A percentile compares a stretch with the other conserved stretches of the same genome.
Evolutionary conservation across 2,329 filamentous ascomycete species (phyloP).

Genomic region (Penicillium sp.): DNA sequence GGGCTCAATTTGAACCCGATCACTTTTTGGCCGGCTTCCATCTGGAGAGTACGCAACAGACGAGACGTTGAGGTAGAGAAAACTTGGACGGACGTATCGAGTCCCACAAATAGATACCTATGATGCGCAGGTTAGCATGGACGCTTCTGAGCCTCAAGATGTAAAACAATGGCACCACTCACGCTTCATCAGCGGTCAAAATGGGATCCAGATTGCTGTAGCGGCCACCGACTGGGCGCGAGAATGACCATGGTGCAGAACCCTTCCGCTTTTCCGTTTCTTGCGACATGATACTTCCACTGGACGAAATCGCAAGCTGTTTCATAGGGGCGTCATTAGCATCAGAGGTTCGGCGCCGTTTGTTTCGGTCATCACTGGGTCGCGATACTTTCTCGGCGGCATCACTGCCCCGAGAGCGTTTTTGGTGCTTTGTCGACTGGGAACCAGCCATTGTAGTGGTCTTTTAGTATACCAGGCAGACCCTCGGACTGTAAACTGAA

Average conservation of each 20-base stretch:
- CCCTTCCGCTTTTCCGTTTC: slow-evolving; percentile 14
- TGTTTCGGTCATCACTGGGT: slow-evolving; percentile 26
- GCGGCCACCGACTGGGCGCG: slow-evolving; percentile 53
- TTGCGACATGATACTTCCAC: slow-evolving; percentile 7
- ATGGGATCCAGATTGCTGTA: slow-evolving; percentile 57
- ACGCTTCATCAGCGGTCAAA: slow-evolving; percentile 58
- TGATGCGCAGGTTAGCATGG: not conserved
- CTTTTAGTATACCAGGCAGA: not conserved
- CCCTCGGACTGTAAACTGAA: not conserved
- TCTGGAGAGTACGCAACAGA: slow-evolving; percentile 67
- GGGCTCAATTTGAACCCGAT: slow-evolving; percentile 54
- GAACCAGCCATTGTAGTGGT: slow-evolving; percentile 19
- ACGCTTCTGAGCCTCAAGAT: not conserved
- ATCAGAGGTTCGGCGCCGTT: slow-evolving; percentile 32
- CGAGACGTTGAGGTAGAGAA: slow-evolving; percentile 81
- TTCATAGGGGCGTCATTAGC: slow-evolving; percentile 22
- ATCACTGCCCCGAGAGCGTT: slow-evolving; percentile 33
- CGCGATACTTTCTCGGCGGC: slow-evolving; percentile 22
- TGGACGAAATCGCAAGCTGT: slow-evolving; percentile 22
- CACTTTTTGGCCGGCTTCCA: slow-evolving; percentile 49
- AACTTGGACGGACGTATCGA: slow-evolving; percentile 72
- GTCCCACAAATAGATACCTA: slow-evolving; percentile 72
- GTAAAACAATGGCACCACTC: slow-evolving; percentile 19
- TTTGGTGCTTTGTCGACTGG: slow-evolving; percentile 23
- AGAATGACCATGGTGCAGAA: slow-evolving; percentile 45